phyloP scores from a whole-genome alignment of 495 filamentous ascomycete species.

The Durotheca rogersii region DNA sequence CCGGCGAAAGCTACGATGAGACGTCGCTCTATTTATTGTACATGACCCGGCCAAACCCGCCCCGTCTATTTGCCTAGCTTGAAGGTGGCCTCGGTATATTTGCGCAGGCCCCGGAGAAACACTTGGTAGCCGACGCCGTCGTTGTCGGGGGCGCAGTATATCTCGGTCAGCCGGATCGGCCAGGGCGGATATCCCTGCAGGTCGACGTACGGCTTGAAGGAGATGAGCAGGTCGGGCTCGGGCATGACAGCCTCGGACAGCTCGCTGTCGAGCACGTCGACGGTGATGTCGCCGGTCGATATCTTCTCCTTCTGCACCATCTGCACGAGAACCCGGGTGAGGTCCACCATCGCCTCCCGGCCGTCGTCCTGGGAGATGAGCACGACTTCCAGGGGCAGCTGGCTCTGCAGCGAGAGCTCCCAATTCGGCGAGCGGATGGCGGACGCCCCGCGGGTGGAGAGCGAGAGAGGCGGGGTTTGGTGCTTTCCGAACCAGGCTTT shows the following conservation, averaged over 20 bases:
- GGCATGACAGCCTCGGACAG: conserved; percentile 66
- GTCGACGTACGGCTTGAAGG: conserved; percentile 78
- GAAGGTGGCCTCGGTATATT: conserved; percentile 85
- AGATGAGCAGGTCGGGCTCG: conserved; percentile 86
- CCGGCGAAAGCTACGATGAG: conserved; percentile 4
- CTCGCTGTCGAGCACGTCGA: conserved; percentile 88
- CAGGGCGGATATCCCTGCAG: conserved; percentile 93
- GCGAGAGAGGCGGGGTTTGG: conserved; percentile 61
- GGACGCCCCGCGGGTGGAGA: conserved; percentile 74
- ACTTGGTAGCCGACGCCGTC: conserved; percentile 87
- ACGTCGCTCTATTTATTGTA: neutral
- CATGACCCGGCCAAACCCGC: neutral
- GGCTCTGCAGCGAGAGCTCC: conserved; percentile 19
- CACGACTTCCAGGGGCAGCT: conserved; percentile 67
- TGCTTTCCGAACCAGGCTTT: conserved; percentile 78
- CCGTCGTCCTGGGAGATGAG: conserved; percentile 87
- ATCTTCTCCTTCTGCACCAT: conserved; percentile 92
- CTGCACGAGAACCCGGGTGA: conserved; percentile 90
- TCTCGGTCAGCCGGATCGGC: conserved; percentile 93
- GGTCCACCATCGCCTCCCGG: conserved; percentile 87
- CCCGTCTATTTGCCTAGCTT: conserved; percentile 71
- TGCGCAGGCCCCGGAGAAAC: conserved; percentile 79
- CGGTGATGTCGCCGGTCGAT: conserved; percentile 71
- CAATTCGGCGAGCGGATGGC: conserved; percentile 47
- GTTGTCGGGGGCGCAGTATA: conserved; percentile 74